Evolutionary conservation across 2,329 filamentous ascomycete genomes (phyloP).

Genomic region (Blastomyces silverae): DNA sequence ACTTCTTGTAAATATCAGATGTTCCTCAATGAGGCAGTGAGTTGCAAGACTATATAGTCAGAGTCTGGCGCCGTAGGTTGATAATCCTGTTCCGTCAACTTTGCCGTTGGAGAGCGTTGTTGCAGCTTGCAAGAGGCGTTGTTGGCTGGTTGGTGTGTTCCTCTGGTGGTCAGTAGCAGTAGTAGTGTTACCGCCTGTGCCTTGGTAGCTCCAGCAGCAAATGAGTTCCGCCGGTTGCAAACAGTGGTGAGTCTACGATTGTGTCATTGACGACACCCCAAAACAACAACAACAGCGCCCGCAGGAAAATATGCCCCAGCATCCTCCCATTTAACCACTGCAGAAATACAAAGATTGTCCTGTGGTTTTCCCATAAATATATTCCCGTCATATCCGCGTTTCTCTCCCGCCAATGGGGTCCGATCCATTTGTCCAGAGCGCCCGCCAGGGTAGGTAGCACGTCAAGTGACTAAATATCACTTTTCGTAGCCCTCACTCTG

Average conservation of each 20-base stretch:
- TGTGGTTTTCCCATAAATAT: neutral
- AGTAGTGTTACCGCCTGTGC: neutral
- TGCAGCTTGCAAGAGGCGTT: neutral
- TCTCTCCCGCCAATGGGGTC: neutral
- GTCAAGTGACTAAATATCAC: conserved; percentile 1
- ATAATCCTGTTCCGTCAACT: neutral
- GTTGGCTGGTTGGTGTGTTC: neutral
- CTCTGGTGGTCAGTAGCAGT: neutral
- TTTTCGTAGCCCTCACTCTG: neutral
- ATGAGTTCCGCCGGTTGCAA: neutral
- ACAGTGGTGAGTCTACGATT: conserved; percentile 8
- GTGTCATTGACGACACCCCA: neutral
- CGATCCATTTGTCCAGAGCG: no score
- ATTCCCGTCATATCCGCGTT: neutral
- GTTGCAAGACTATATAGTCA: neutral
- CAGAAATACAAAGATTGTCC: neutral
- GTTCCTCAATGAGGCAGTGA: neutral
- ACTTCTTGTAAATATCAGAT: neutral
- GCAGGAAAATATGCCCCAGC: neutral
- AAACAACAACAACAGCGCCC: neutral
- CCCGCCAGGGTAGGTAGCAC: neutral
- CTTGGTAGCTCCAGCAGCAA: neutral
- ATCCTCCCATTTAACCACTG: neutral
- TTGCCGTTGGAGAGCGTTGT: neutral
- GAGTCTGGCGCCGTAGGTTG: neutral